Conservation (phyloP, 257 asterid genomes). For the Solanum neorickii region DNA sequence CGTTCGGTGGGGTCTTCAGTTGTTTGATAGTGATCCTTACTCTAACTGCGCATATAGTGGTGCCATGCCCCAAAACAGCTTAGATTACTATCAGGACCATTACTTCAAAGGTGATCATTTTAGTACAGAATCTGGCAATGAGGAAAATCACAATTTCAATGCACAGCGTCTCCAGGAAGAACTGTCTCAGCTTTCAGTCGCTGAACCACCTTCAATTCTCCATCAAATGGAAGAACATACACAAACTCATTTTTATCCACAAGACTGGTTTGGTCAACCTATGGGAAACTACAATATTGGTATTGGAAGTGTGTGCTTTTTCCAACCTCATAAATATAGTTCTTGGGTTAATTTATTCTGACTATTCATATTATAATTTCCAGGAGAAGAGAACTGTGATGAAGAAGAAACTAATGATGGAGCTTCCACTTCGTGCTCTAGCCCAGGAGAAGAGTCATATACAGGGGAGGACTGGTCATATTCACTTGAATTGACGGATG, state of each 20-base stretch:
- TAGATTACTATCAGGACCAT: slow-evolving; percentile 44
- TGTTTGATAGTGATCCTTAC: slow-evolving; percentile 88
- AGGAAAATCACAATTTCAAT: slow-evolving; percentile 20
- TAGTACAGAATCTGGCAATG: slow-evolving; percentile 24
- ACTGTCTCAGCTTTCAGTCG: slow-evolving; percentile 60
- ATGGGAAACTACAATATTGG: slow-evolving; percentile 49
- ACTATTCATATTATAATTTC: slow-evolving; percentile 4
- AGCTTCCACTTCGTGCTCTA: slow-evolving; percentile 44
- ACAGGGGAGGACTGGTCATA: slow-evolving; percentile 50
- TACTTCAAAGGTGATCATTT: slow-evolving; percentile 41
- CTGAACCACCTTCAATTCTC: slow-evolving; percentile 42
- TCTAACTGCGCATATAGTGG: slow-evolving; percentile 56
- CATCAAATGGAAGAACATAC: slow-evolving; percentile 32
- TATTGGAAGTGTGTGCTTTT: slow-evolving; percentile 15
- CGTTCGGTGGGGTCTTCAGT: slow-evolving; percentile 90
- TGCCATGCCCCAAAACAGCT: slow-evolving; percentile 27
- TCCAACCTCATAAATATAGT: background rate
- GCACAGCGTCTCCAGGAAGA: slow-evolving; percentile 53
- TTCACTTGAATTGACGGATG: slow-evolving; percentile 51
- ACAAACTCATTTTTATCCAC: slow-evolving; percentile 46
- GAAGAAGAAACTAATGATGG: slow-evolving; percentile 42
- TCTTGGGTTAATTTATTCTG: slow-evolving; percentile 1
- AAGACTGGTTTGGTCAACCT: slow-evolving; percentile 63
- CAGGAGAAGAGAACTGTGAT: slow-evolving; percentile 36
- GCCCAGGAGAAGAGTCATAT: slow-evolving; percentile 47